Percentiles rank a stretch among this genome's conserved stretches.
Evolutionary conservation across 345 rosid genomes (phyloP).

Genomic region (Arabidopsis suecica): DNA sequence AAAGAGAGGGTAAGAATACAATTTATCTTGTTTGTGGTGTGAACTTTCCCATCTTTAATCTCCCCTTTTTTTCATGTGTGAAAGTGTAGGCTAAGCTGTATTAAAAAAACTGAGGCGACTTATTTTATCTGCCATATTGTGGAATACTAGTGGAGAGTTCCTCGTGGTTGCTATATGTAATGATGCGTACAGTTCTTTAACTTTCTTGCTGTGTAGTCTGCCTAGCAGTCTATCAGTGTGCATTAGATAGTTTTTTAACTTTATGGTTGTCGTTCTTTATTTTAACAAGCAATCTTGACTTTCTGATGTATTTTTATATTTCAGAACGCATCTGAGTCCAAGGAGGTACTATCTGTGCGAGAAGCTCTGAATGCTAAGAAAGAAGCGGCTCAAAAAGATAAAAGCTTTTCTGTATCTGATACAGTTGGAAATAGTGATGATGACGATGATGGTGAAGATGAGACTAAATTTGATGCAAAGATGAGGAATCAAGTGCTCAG

Average conservation of each 20-base stretch:
- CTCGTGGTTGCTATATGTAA: slow-evolving; percentile 24
- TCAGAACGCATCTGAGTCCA: slow-evolving; percentile 66
- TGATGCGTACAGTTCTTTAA: slow-evolving; percentile 3
- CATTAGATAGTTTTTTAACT: background rate
- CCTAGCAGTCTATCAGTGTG: slow-evolving; percentile 6
- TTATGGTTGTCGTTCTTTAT: slow-evolving; percentile 12
- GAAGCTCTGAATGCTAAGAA: slow-evolving; percentile 78
- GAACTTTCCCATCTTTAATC: slow-evolving; percentile 2
- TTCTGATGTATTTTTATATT: slow-evolving; percentile 41
- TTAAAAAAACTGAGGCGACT: background rate
- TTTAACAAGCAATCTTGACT: background rate
- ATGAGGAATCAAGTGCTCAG: slow-evolving; percentile 82
- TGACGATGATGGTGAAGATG: slow-evolving; percentile 61
- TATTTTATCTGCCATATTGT: slow-evolving; percentile 6
- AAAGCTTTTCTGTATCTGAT: slow-evolving; percentile 47
- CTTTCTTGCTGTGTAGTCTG: slow-evolving; percentile 22
- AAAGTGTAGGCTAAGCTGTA: slow-evolving; percentile 9
- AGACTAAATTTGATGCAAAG: slow-evolving; percentile 78
- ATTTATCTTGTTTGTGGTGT: background rate
- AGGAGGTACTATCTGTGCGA: slow-evolving; percentile 76
- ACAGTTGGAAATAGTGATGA: slow-evolving; percentile 38
- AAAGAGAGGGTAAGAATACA: slow-evolving; percentile 56
- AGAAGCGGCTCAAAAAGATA: slow-evolving; percentile 55
- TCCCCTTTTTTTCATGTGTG: slow-evolving; percentile 14
- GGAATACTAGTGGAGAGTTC: background rate